Conservation (phyloP, 1,284 basidiomycete species). For the Lentinula novae-zelandiae region DNA sequence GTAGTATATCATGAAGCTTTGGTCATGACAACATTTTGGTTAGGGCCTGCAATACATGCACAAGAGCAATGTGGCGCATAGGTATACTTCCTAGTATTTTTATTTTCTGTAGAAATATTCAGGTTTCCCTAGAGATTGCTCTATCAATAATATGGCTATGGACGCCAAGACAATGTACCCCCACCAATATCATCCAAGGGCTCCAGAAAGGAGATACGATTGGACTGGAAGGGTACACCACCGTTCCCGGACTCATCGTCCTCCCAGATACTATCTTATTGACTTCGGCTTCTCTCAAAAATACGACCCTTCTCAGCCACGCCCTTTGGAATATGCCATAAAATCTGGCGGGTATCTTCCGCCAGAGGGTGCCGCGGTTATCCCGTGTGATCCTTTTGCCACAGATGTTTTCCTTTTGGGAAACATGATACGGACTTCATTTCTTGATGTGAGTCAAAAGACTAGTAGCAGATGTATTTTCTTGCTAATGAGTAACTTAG, state of each 20-base stretch:
- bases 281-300: conserved; percentile 30
- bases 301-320: conserved; percentile 13
- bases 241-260: conserved; percentile 23
- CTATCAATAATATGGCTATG: conserved; percentile 32
- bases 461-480: too few species aligned
- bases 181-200: conserved; percentile 23
- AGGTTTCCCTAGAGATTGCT: conserved; percentile 28
- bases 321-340: neutral
- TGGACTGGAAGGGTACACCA: conserved; percentile 18
- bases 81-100: conserved; percentile 17
- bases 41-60: conserved; percentile 32
- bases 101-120: neutral
- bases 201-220: conserved; percentile 12
- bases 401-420: conserved; percentile 13
- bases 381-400: conserved; percentile 11
- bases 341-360: conserved; percentile 8
- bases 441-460: conserved; percentile 5
- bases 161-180: conserved; percentile 26
- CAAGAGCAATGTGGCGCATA: conserved; percentile 26
- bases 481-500: too few species aligned
- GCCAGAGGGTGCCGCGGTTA: conserved; percentile 11
- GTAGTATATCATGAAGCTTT: neutral
- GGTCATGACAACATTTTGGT: too few species aligned
- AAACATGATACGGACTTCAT: conserved; percentile 5
- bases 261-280: conserved; percentile 25